phyloP scores from a whole-genome alignment of 2,329 filamentous ascomycete genomes.

The Aspergillus glaucus region DNA sequence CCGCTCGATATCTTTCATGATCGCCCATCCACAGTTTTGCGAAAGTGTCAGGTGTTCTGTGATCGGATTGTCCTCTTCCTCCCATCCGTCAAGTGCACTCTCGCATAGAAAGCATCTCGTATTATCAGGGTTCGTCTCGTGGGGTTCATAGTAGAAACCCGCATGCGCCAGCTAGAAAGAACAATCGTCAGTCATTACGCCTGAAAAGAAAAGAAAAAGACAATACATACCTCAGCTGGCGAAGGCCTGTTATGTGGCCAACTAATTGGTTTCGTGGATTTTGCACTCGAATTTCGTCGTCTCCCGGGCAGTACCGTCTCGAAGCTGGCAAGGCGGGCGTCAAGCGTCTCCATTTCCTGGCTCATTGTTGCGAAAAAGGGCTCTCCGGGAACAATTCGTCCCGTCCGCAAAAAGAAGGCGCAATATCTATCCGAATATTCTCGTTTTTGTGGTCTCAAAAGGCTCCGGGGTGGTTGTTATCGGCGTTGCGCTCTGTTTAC shows the following conservation, averaged over 20 bases:
- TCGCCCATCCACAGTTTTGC: conserved; percentile 78
- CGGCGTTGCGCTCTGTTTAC: conserved; percentile 14
- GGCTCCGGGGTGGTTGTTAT: neutral
- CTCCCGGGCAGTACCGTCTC: conserved; percentile 59
- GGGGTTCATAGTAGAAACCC: conserved; percentile 84
- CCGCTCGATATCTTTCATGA: conserved; percentile 57
- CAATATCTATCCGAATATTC: neutral
- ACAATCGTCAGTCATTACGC: conserved; percentile 10
- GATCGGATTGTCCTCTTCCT: conserved; percentile 74
- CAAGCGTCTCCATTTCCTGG: conserved; percentile 55
- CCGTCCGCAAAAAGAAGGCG: neutral
- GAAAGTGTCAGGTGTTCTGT: conserved; percentile 81
- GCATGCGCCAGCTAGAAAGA: conserved; percentile 69
- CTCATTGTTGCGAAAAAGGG: conserved; percentile 14
- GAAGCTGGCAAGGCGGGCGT: conserved; percentile 77
- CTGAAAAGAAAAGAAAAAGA: neutral
- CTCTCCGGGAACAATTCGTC: neutral
- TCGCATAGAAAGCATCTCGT: conserved; percentile 82
- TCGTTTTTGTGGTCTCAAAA: neutral
- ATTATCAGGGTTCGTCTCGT: conserved; percentile 72
- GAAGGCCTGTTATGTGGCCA: conserved; percentile 75
- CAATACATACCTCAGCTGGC: conserved; percentile 53
- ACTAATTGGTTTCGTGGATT: conserved; percentile 50
- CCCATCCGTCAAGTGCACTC: conserved; percentile 85
- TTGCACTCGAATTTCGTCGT: conserved; percentile 61